Evolutionary conservation across 805 yeast genomes (phyloP).

Genomic region (Saccharomyces mikatae): DNA sequence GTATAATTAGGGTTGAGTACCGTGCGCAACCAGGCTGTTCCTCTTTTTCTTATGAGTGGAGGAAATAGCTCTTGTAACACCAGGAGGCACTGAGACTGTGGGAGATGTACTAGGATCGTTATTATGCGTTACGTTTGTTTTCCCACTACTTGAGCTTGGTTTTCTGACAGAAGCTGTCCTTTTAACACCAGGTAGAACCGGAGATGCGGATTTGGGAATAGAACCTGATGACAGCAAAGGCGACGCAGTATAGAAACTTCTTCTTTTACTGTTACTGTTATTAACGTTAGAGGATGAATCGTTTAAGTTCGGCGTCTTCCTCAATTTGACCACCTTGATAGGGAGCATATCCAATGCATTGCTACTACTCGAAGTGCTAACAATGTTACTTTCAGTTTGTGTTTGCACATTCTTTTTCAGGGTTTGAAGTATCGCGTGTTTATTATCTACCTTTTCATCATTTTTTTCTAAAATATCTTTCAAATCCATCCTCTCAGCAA

Average conservation of each 20-base stretch:
- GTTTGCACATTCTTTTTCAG: not conserved
- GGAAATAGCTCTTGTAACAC: not conserved
- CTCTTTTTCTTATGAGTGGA: slow-evolving; percentile 3
- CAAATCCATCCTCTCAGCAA: slow-evolving; percentile 13
- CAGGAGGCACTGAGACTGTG: not conserved
- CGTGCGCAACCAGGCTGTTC: slow-evolving; percentile 2
- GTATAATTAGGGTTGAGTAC: not conserved
- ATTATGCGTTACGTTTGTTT: not conserved
- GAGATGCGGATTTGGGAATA: not conserved
- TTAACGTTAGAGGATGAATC: not conserved
- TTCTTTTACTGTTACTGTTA: slow-evolving; percentile 3
- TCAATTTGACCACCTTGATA: slow-evolving; percentile 7
- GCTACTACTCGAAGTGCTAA: not conserved
- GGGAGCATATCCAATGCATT: slow-evolving; percentile 1
- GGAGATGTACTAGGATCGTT: slow-evolving; percentile 1
- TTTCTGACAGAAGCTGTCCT: slow-evolving; percentile 9
- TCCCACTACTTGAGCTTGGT: slow-evolving; percentile 1
- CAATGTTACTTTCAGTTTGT: not conserved
- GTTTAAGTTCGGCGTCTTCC: not conserved
- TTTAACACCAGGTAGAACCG: slow-evolving; percentile 14
- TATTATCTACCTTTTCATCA: not conserved
- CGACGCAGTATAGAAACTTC: slow-evolving; percentile 7
- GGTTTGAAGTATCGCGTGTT: not conserved
- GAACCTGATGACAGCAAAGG: not conserved
- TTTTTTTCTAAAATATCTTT: not conserved